Evolutionary conservation across 2,329 filamentous ascomycete genomes (phyloP).

Genomic region (Myriosclerotinia scirpicola): DNA sequence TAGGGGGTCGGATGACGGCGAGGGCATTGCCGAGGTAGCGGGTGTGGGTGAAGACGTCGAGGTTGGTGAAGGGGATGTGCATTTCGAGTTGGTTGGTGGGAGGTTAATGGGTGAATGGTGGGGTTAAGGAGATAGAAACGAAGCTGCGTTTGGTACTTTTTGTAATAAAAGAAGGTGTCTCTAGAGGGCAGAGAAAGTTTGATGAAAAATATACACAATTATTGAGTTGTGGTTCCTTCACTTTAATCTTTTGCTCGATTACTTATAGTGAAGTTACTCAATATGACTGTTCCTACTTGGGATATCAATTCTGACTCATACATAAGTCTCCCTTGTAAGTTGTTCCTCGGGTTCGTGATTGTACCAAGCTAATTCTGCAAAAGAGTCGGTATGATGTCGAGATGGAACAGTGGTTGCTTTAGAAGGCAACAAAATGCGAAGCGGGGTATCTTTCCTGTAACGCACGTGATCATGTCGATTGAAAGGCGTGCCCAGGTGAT

Average conservation of each 20-base stretch:
- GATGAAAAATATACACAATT: neutral
- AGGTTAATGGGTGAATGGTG: neutral
- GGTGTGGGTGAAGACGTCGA: constrained; percentile 56
- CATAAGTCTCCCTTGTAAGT: neutral
- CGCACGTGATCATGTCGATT: neutral
- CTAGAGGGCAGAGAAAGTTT: too few relatives aligned
- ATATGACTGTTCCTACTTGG: neutral
- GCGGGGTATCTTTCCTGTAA: neutral
- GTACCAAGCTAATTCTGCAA: neutral
- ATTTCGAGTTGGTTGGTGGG: constrained; percentile 33
- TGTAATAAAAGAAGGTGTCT: neutral
- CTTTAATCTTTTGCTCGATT: too few relatives aligned
- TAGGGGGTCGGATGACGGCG: constrained; percentile 56
- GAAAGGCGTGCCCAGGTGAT: neutral
- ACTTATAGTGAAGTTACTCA: neutral
- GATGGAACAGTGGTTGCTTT: neutral
- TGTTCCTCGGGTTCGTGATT: neutral
- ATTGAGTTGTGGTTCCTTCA: neutral
- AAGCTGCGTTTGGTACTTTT: neutral
- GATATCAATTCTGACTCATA: constrained; percentile 12
- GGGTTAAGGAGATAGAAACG: too few relatives aligned
- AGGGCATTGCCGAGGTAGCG: constrained; percentile 59
- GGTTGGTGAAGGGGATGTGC: constrained; percentile 36
- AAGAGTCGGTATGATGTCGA: neutral
- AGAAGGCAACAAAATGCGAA: neutral